Evolutionary conservation across 2,329 filamentous ascomycete species (phyloP).

Genomic region (Pseudogymnoascus sp.): DNA sequence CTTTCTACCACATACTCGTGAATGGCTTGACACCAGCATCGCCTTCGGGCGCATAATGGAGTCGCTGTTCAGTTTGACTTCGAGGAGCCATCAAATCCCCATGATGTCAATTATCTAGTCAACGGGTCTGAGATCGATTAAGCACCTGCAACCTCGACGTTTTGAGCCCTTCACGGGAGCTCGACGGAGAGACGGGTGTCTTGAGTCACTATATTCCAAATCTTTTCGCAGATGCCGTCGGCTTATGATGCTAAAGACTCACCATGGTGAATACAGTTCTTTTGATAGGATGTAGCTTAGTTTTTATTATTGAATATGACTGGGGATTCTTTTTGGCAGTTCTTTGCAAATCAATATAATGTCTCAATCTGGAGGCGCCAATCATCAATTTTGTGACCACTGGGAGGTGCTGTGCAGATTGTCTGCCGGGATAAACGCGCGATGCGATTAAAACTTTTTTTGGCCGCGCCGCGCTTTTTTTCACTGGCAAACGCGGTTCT

Average conservation of each 20-base stretch:
- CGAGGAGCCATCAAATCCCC: slow-evolving; percentile 8
- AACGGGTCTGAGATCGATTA: slow-evolving; percentile 8
- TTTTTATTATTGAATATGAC: background rate
- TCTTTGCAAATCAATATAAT: background rate
- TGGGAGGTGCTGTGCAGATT: background rate
- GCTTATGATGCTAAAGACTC: slow-evolving; percentile 6
- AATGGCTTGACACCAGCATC: slow-evolving; percentile 7
- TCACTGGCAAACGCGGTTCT: background rate
- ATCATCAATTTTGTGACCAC: background rate
- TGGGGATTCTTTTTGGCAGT: background rate
- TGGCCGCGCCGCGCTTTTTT: background rate
- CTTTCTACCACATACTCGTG: background rate
- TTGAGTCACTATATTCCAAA: slow-evolving; percentile 10
- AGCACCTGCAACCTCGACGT: slow-evolving; percentile 5
- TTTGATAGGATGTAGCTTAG: slow-evolving; percentile 5
- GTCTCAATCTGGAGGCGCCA: background rate
- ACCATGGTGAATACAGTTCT: slow-evolving; percentile 8
- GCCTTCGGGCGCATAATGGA: background rate
- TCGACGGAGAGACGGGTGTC: slow-evolving; percentile 6
- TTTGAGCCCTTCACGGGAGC: slow-evolving; percentile 2
- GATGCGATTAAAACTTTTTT: slow-evolving; percentile 6
- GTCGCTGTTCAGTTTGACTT: slow-evolving; percentile 9
- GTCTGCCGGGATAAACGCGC: background rate
- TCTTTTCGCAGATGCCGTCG: slow-evolving; percentile 9
- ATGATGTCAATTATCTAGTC: slow-evolving; percentile 10